Evolutionary conservation across 2,329 filamentous ascomycete genomes (phyloP), one percentile per base, ranked within the genome.

Genomic region (Paramyrothecium sp.): DNA sequence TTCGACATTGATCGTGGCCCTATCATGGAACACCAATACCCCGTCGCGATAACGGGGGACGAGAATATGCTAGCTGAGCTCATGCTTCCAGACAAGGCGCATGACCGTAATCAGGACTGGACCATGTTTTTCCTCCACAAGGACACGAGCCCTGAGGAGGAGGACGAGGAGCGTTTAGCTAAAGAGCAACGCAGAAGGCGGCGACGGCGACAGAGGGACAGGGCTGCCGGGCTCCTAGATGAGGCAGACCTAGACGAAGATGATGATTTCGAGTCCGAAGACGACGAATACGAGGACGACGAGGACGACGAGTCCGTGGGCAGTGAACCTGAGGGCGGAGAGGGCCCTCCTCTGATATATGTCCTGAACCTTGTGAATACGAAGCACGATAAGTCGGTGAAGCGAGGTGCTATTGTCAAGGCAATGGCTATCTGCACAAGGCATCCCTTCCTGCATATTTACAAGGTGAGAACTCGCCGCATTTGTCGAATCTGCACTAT

Each of bases 41-140:
- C 95, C 0, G 89, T 91, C 47, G 88, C 94, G 53, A 98, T 99
- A 61, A 97, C 92, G 53, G 94, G 95, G 33, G 94, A 99, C 71
- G 95, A 99, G 77, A 90, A 96, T 68, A 98, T 98, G 93, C 77
- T 99, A 69, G 95, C 95, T 7, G 95, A 99, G 78, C 85, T 99
- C 68, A 99, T 99, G 95, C 79, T 99, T 71, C 95, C 95, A 0
- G 95, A 99, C 74, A 94, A 98, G 75, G 92, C 94, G 21, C 95
- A 99, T 75, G 87, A 95, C 60, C 86, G 95, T 44, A 94, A 90
- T 69, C 93, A 98, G 75, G 95, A 99, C 73, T 99, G 95, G 95
- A 99, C 95, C 47, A 97, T 98, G 56, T 99, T 99, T 78, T 99
- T 99, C 71, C 73, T 99, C 56, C 95, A 99, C 77, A 98, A 98